A percentile compares a stretch with the other conserved stretches of the same genome.
These are phyloP conservation scores for Pseudonitzschia pungens DNA, from an alignment of 108 stramenopile genomes.

Conservation along the genomic window DNA sequence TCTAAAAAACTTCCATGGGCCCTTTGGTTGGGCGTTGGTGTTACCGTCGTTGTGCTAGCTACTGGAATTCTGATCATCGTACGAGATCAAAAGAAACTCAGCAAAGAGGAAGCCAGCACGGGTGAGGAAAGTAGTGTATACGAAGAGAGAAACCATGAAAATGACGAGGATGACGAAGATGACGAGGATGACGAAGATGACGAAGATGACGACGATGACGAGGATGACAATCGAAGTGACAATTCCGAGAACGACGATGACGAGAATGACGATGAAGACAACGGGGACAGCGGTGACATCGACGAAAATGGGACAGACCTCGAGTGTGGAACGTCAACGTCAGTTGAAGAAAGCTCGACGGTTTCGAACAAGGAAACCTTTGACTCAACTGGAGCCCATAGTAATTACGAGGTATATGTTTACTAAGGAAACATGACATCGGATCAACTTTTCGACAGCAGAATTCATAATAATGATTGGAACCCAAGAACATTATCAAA, in stretches of 20 bases:
- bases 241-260: neutral
- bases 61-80: neutral
- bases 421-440: conserved; percentile 1
- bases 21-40: conserved; percentile 24
- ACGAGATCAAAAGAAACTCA: neutral
- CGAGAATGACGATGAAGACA: neutral
- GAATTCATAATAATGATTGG: neutral
- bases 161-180: neutral
- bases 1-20: conserved; percentile 25
- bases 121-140: neutral
- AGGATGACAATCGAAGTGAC: neutral
- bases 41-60: conserved; percentile 6
- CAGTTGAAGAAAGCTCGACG: neutral
- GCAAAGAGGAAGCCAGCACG: conserved; percentile 15
- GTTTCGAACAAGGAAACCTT: neutral
- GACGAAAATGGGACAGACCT: neutral
- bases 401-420: conserved; percentile 25
- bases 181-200: too few species aligned
- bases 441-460: neutral
- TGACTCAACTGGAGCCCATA: neutral
- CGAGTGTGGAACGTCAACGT: neutral
- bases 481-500: conserved; percentile 1
- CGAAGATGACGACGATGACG: too few species aligned
- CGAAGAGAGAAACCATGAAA: neutral
- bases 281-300: neutral